Conservation (phyloP, 495 filamentous ascomycete genomes). For the Penicillium bialowiezense region DNA sequence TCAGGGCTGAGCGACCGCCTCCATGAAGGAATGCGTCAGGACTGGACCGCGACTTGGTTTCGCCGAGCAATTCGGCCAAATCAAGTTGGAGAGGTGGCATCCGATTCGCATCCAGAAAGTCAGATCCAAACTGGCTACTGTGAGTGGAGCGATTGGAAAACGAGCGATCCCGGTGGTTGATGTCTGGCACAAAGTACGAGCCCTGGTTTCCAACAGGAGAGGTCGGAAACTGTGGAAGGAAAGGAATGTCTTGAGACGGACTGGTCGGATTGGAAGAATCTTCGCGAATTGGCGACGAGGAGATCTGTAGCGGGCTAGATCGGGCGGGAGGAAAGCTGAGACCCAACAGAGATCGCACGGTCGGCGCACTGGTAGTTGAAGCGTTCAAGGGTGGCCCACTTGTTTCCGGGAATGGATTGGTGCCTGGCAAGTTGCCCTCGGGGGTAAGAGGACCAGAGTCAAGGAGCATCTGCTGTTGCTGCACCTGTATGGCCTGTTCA, state of each 20-base stretch:
- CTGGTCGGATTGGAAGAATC: conserved; percentile 40
- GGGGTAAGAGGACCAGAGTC: conserved; percentile 47
- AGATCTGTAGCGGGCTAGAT: conserved; percentile 42
- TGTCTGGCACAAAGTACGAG: conserved; percentile 37
- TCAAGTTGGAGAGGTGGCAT: conserved; percentile 35
- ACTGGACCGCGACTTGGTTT: conserved; percentile 31
- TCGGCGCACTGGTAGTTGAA: conserved; percentile 31
- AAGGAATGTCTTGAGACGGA: conserved; percentile 33
- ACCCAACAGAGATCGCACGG: conserved; percentile 36
- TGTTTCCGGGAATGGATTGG: conserved; percentile 37
- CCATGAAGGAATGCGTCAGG: conserved; percentile 32
- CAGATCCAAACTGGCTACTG: conserved; percentile 41
- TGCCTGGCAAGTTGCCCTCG: conserved; percentile 49
- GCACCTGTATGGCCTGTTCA: conserved; percentile 46
- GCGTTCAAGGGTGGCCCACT: conserved; percentile 20
- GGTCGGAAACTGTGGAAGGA: conserved; percentile 35
- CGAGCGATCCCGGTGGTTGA: conserved; percentile 40
- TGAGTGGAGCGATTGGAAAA: conserved; percentile 47
- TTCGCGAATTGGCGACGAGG: conserved; percentile 34
- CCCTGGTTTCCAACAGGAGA: conserved; percentile 32
- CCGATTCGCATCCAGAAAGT: conserved; percentile 37
- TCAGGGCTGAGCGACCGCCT: conserved; percentile 32
- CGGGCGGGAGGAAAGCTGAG: conserved; percentile 38
- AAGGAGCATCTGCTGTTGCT: conserved; percentile 43
- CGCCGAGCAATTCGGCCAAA: conserved; percentile 31